phyloP scores from a whole-genome alignment of 2,329 filamentous ascomycete species.

The Trichothecium roseum region DNA sequence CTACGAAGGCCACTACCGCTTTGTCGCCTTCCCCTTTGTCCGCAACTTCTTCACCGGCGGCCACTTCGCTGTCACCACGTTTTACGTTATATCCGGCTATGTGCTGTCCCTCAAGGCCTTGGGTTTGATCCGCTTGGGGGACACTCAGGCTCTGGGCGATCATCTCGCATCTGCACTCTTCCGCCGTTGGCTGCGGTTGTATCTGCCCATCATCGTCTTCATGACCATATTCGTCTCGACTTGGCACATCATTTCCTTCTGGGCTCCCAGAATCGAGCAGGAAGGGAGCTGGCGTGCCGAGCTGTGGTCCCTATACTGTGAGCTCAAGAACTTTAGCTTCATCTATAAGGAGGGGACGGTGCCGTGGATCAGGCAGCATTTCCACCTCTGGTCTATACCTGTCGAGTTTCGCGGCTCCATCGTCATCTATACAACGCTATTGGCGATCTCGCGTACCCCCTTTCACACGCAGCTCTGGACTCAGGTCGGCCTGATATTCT shows the following conservation, averaged over 20 bases:
- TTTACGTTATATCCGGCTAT: slow-evolving; percentile 50
- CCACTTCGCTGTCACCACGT: slow-evolving; percentile 47
- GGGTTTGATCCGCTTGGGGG: slow-evolving; percentile 31
- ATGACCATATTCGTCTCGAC: slow-evolving; percentile 33
- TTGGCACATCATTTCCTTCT: slow-evolving; percentile 42
- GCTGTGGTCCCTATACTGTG: slow-evolving; percentile 36
- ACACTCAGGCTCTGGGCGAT: slow-evolving; percentile 29
- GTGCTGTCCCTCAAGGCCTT: slow-evolving; percentile 42
- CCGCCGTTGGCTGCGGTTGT: slow-evolving; percentile 38
- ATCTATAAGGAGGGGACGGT: slow-evolving; percentile 47
- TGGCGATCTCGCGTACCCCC: slow-evolving; percentile 47
- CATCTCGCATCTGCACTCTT: slow-evolving; percentile 36
- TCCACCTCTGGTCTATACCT: slow-evolving; percentile 54
- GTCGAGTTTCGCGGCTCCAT: slow-evolving; percentile 55
- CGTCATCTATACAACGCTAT: slow-evolving; percentile 44
- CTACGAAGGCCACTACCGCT: slow-evolving; percentile 34
- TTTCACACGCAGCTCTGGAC: slow-evolving; percentile 43
- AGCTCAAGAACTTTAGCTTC: slow-evolving; percentile 62
- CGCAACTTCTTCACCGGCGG: slow-evolving; percentile 51
- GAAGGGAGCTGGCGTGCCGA: slow-evolving; percentile 35
- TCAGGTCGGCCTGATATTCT: slow-evolving; percentile 42
- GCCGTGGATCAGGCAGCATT: slow-evolving; percentile 41
- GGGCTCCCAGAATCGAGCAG: slow-evolving; percentile 24
- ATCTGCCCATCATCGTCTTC: slow-evolving; percentile 36
- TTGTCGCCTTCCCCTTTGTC: slow-evolving; percentile 44